Base-by-base conservation (phyloP, 306 rosid species). In the Sindora glabra region DNA sequence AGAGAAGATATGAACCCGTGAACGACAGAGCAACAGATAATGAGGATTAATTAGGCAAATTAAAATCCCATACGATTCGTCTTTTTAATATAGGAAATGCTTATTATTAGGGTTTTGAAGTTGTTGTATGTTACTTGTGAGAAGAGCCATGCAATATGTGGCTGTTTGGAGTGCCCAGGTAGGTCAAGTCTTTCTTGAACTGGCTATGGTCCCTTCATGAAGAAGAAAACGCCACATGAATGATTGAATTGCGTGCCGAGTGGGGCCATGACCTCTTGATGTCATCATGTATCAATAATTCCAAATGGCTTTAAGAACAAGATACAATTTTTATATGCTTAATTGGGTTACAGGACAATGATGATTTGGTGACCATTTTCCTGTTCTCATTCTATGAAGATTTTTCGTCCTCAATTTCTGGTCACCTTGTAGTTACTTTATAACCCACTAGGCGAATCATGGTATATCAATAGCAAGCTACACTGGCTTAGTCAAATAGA, bases 241-340 rank as follows among this genome's bases (percentile, higher is more conserved):
- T 38, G 30, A 6, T n/a, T 56, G 46, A 33, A 53, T 62, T 66
- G 73, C 79, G 74, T 80, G 56, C 38, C 9, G 23, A 3, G 41
- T 26, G 17, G 21, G 48, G 25, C 10, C 22, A 36, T 51, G 26
- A 65, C n/a, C 41, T n/a, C 44, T 44, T 59, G 45, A 41, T 18
- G 51, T 74, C 69, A 63, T 25, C n/a, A n/a, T n/a, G 11, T 29
- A 44, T 59, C 69, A 77, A 81, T 77, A 55, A 71, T 68, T 71
- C 37, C 0, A 21, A 62, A 65, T 64, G 44, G 74, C 71, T 71
- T 77, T 41, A 64, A 50, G 21, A 61, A 14, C 34, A 69, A 8
- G 60, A 33, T 49, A 45, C 32, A 38, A 38, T 38, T 33, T 33
- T 8, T 33, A 6, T 33, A 6, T 8, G 1, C 34, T 9, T 29